Base-by-base conservation (phyloP, 2,329 filamentous ascomycete genomes). In the Pseudogymnoascus sp. region DNA sequence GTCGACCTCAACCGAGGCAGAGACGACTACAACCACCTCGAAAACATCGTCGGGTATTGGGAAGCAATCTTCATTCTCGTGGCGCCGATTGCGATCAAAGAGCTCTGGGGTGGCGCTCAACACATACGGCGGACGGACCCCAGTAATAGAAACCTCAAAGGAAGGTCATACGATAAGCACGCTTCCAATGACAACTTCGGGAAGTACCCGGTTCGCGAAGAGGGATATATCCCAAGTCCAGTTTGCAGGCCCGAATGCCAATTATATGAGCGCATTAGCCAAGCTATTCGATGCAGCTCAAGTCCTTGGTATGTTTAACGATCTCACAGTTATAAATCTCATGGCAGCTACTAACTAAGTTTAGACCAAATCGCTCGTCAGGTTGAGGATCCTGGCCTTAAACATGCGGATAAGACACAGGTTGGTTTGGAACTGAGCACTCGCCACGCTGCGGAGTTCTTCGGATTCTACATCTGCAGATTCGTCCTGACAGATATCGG, bases 391-490 rank as follows among this genome's bases (percentile, higher is more conserved):
- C 93, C 93, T 5, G 93, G 93, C 9, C 83, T 97, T 62, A 90
- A 90, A 69, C 91, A 95, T 76, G 92, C 91, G 17, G 93, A 93
- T 69, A 92, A 91, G 71, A 97, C 95, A 7, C 93, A 97, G 73
- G 93, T 99, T 62, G 95, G 95, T 9, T 84, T 99, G 35, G 95
- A 99, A 77, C 83, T 99, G 42, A 95, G 91, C 73, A 92, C 92
- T 37, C 86, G 93, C 42, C 93, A 97, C 75, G 95, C 93, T 7
- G 91, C 93, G 35, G 95, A 99, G 76, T 99, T 99, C 76, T 99
- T 99, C 74, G 93, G 89, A 15, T 97, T 99, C 76, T 97, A 95
- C 74, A 83, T 99, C 29, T 97, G 93, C 76, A 88, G 95, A 17
- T 99, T 99, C 74, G 92, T 93, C n/a, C 79, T 99, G 65, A 82